phyloP scores from a whole-genome alignment of 192 early-diverging fungal genomes.

The Jimgerdemannia flammicorona region DNA sequence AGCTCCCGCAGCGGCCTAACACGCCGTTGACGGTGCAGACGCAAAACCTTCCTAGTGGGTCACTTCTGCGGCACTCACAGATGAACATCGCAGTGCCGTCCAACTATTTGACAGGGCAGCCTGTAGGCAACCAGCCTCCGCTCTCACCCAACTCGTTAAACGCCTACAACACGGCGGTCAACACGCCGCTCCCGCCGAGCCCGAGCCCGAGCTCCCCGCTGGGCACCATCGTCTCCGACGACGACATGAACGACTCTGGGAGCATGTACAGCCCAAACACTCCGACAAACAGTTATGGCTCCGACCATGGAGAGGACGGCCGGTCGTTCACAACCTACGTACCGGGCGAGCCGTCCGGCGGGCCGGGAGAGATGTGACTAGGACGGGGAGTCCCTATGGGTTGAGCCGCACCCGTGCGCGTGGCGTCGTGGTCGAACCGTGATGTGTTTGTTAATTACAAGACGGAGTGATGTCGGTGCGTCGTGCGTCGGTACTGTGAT shows the following conservation, averaged over 20 bases:
- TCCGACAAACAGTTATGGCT: not conserved
- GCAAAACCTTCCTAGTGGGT: conserved; percentile 17
- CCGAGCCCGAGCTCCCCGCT: conserved; percentile 16
- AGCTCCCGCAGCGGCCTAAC: conserved; percentile 11
- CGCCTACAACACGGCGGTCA: conserved; percentile 46
- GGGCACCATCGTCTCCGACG: not conserved
- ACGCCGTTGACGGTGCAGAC: conserved; percentile 32
- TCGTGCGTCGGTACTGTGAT: not conserved
- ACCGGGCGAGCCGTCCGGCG: not conserved
- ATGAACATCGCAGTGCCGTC: conserved; percentile 7
- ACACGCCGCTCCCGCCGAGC: conserved; percentile 51
- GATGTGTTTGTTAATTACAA: too few relatives aligned
- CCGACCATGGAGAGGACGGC: not conserved
- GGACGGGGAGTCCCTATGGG: not conserved
- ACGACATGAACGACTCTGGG: not conserved
- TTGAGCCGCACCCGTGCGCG: not conserved
- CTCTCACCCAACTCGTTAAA: conserved; percentile 17
- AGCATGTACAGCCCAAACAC: not conserved
- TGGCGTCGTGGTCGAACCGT: not conserved
- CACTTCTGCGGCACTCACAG: not conserved
- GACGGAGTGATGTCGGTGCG: too few relatives aligned
- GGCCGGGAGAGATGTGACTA: not conserved
- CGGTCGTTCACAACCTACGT: not conserved
- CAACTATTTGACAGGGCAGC: conserved; percentile 1
- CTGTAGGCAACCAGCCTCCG: conserved; percentile 8